Evolutionary conservation across 1,139 yeast genomes (phyloP).

Genomic region (Geotrichum histeridarum): DNA sequence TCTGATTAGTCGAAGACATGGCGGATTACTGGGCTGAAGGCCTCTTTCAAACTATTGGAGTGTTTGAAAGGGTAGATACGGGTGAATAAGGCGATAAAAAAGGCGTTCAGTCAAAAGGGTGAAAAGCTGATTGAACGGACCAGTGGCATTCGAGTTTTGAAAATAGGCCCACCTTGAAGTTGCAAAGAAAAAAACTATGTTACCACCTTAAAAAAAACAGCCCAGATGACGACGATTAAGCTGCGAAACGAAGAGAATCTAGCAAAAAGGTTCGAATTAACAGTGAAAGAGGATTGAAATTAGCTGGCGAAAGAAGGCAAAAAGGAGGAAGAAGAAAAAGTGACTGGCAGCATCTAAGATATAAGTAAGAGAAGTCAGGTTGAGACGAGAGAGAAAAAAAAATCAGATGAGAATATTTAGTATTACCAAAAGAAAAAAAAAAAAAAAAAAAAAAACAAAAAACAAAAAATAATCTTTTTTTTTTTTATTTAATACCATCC

Average conservation of each 20-base stretch:
- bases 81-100: background rate
- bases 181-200: background rate
- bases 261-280: background rate
- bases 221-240: background rate
- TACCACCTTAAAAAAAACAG: background rate
- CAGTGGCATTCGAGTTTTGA: background rate
- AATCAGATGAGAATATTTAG: background rate
- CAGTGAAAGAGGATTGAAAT: background rate
- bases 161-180: background rate
- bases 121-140: background rate
- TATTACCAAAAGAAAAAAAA: no score
- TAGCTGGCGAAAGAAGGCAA: background rate
- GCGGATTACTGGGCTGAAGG: background rate
- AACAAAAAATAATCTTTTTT: background rate
- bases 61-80: background rate
- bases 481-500: no score
- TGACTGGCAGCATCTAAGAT: background rate
- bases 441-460: background rate
- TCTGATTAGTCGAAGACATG: conserved; percentile 6
- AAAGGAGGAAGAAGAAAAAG: conserved; percentile 1
- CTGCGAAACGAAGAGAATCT: background rate
- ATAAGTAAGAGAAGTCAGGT: background rate
- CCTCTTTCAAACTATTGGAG: background rate
- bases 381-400: conserved; percentile 1
- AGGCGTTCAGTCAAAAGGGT: background rate